Conservation (phyloP, 495 filamentous ascomycete species). For the Entonaema liquescens region DNA sequence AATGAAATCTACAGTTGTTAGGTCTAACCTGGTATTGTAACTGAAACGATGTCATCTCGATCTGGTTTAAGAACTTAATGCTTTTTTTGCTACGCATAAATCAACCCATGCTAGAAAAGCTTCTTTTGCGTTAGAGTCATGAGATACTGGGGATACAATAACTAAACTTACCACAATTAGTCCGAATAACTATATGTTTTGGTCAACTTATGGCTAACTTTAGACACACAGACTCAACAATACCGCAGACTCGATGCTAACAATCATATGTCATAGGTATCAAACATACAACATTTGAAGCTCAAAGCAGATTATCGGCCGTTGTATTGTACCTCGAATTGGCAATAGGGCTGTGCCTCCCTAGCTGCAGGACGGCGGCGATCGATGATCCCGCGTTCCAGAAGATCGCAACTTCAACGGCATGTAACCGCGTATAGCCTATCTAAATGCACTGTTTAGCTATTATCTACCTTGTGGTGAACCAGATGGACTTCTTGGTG, state of each 20-base stretch:
- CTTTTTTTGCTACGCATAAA: not conserved
- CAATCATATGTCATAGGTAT: not conserved
- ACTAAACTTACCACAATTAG: not conserved
- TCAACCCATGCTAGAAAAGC: not conserved
- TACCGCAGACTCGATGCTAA: not conserved
- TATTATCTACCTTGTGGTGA: constrained; percentile 19
- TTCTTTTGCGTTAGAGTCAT: not conserved
- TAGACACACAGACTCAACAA: too few species aligned
- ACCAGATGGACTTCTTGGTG: not conserved
- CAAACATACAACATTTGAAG: not conserved
- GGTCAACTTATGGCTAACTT: not conserved
- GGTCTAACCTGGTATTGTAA: not conserved
- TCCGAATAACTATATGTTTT: not conserved
- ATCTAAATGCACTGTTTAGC: not conserved
- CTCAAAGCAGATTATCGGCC: not conserved
- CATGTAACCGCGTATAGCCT: not conserved
- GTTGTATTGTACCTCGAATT: constrained; percentile 4
- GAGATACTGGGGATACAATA: not conserved
- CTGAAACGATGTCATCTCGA: constrained; percentile 2
- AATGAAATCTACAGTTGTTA: not conserved
- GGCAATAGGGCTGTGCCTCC: constrained; percentile 24
- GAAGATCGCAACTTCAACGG: constrained; percentile 22
- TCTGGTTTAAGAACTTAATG: not conserved
- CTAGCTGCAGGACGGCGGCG: constrained; percentile 24
- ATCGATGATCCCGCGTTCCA: constrained; percentile 38